Evolutionary conservation across 2,329 filamentous ascomycete genomes (phyloP).

Genomic region (Lomentospora prolificans): DNA sequence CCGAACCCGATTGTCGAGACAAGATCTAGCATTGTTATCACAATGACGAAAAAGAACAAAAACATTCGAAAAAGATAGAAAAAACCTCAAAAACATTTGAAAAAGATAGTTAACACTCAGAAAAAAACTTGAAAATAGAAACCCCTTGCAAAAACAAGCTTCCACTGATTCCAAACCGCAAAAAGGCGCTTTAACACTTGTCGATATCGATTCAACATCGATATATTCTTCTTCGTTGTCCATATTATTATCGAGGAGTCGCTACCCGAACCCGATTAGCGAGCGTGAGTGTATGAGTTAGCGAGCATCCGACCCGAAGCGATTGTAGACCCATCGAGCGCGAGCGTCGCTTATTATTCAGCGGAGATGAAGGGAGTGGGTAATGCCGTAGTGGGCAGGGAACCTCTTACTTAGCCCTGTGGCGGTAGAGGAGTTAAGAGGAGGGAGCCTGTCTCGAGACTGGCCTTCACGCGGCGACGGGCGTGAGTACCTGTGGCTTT

Average conservation of each 20-base stretch:
- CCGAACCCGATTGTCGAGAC: not conserved
- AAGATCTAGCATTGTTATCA: not conserved
- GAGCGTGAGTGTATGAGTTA: too few species aligned
- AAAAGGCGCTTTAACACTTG: not conserved
- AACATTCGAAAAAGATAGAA: not conserved
- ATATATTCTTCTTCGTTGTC: not conserved
- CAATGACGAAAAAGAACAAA: not conserved
- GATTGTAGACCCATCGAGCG: not conserved
- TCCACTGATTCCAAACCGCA: too few species aligned
- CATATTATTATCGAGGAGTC: not conserved
- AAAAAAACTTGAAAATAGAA: not conserved
- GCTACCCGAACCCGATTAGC: too few species aligned
- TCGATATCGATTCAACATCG: not conserved
- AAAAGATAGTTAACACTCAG: not conserved
- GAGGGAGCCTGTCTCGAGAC: conserved; percentile 2
- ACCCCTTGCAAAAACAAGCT: not conserved
- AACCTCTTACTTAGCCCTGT: not conserved
- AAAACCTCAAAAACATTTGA: not conserved
- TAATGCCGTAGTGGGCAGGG: conserved; percentile 6
- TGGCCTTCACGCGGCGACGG: conserved; percentile 4
- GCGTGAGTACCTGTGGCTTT: not conserved
- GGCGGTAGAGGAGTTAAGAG: not conserved
- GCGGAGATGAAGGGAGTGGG: not conserved
- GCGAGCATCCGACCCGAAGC: too few species aligned
- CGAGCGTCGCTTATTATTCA: not conserved